Evolutionary conservation across 2,329 filamentous ascomycete species (phyloP), one percentile per base, ranked within the genome.

Genomic region (Fusarium floridanum): DNA sequence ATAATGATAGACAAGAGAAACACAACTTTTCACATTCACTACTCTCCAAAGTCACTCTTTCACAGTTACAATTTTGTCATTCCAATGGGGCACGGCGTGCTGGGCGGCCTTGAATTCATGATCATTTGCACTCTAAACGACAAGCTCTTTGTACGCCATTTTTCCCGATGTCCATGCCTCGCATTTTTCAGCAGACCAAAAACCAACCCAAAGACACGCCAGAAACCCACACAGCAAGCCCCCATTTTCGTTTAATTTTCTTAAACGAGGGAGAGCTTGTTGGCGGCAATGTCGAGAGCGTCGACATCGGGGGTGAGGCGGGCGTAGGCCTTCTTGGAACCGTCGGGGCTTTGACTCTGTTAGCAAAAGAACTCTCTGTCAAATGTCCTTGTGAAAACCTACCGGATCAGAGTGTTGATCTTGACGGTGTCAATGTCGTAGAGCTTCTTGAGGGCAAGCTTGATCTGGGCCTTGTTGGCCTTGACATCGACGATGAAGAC

Each of bases 381-480:
- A 29, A 8, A 9, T 20, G 27, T 29, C 3, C 16, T 10, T 12
- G 7, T 0, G 24, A 2, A 41, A 10, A 16, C 7, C 14, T 17
- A 96, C 94, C 95, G 94, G 90, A 99, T 95, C 81, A 99, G 91
- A 81, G 97, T 99, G 93, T 99, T 99, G 91, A 99, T 95, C 94
- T 98, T 98, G 88, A 98, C 89, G 81, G 91, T 94, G 84, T 98
- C 96, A 79, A 99, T 97, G 86, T 98, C 97, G 87, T 99, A 99
- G 80, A 98, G 93, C 93, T 97, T 98, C 95, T 98, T 99, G 80
- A 99, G 90, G 76, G 96, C 94, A 82, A 92, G 90, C 92, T 98
- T 98, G 90, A 99, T 99, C 90, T 99, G 97, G 85, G 95, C 92
- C 94, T 99, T 99, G 93, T 99, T 99, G 86, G 96, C 92, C 93